Percentiles rank a stretch among this genome's conserved stretches.
These are phyloP conservation scores for Torulaspora microellipsoides DNA, from an alignment of 805 yeast species.

Conservation along the genomic window DNA sequence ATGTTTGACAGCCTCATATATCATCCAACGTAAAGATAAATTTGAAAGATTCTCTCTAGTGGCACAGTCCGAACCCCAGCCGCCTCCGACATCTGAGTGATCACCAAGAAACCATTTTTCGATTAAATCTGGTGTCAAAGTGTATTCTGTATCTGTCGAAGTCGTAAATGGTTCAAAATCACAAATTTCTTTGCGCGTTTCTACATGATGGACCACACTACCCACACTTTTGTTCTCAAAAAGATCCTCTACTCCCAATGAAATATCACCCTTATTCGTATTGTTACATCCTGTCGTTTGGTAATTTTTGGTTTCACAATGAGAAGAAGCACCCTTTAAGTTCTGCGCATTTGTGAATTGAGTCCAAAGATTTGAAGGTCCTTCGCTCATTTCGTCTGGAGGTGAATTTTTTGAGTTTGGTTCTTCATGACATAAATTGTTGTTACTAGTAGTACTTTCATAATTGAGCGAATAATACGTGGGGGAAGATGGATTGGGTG, in stretches of 20 bases:
- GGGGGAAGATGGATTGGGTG: constrained; percentile 40
- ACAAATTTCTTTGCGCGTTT: background rate
- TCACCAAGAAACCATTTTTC: constrained; percentile 69
- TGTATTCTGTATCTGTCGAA: constrained; percentile 1
- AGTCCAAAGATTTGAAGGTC: too few species aligned
- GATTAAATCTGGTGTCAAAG: constrained; percentile 25
- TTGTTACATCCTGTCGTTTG: too few species aligned
- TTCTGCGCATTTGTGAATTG: too few species aligned
- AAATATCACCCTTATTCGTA: background rate
- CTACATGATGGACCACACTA: too few species aligned
- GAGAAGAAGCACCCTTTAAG: too few species aligned
- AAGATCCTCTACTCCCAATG: background rate
- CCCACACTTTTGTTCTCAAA: background rate
- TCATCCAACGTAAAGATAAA: constrained; percentile 57
- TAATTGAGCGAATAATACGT: constrained; percentile 22
- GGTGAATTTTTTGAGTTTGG: too few species aligned
- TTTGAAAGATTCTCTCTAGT: constrained; percentile 39
- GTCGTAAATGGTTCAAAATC: constrained; percentile 1
- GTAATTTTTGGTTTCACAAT: too few species aligned
- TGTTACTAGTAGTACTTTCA: background rate
- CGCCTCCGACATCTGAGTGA: constrained; percentile 69
- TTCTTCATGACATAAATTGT: too few species aligned
- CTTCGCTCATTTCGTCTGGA: too few species aligned
- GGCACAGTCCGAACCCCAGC: constrained; percentile 51
- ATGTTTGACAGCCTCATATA: constrained; percentile 46